A percentile compares a stretch with the other conserved stretches of the same genome.
phyloP scores from a whole-genome alignment of 2,329 filamentous ascomycete genomes.

The Exophiala oligosperma region DNA sequence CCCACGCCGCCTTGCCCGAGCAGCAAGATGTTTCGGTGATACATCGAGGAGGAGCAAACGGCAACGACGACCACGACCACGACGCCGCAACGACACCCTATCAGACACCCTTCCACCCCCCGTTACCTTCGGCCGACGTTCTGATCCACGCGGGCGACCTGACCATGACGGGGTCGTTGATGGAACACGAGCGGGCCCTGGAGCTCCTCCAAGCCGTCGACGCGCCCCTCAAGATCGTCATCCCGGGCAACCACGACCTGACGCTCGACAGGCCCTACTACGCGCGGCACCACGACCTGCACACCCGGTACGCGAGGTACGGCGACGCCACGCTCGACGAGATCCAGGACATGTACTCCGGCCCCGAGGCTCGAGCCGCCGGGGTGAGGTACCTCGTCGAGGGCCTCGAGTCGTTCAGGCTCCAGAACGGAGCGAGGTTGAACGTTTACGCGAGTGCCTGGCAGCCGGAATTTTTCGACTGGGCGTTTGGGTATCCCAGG shows the following conservation, averaged over 20 bases:
- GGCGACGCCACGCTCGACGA: slow-evolving; percentile 30
- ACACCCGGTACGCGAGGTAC: slow-evolving; percentile 29
- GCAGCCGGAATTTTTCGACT: slow-evolving; percentile 57
- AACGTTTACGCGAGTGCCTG: slow-evolving; percentile 57
- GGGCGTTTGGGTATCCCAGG: slow-evolving; percentile 57
- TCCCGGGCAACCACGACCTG: slow-evolving; percentile 64
- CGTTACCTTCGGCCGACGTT: slow-evolving; percentile 54
- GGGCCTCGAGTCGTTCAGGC: slow-evolving; percentile 46
- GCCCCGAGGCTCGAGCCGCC: slow-evolving; percentile 42
- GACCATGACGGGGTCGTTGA: slow-evolving; percentile 50
- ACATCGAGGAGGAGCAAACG: too few species aligned
- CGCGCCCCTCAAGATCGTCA: slow-evolving; percentile 61
- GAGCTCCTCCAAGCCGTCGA: slow-evolving; percentile 49
- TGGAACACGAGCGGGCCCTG: slow-evolving; percentile 51
- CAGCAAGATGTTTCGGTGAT: too few species aligned
- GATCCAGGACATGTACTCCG: slow-evolving; percentile 50
- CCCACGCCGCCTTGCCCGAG: slow-evolving; percentile 18
- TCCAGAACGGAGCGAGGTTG: slow-evolving; percentile 52
- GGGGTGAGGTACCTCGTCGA: slow-evolving; percentile 60
- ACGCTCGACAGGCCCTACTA: slow-evolving; percentile 56
- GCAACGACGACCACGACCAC: background rate
- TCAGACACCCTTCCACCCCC: slow-evolving; percentile 33
- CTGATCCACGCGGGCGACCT: slow-evolving; percentile 61
- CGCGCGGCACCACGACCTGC: slow-evolving; percentile 30
- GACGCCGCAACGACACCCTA: background rate